These are phyloP conservation scores for Panaeolus papilionaceus DNA, from an alignment of 768 basidiomycete species.

Conservation along the genomic window DNA sequence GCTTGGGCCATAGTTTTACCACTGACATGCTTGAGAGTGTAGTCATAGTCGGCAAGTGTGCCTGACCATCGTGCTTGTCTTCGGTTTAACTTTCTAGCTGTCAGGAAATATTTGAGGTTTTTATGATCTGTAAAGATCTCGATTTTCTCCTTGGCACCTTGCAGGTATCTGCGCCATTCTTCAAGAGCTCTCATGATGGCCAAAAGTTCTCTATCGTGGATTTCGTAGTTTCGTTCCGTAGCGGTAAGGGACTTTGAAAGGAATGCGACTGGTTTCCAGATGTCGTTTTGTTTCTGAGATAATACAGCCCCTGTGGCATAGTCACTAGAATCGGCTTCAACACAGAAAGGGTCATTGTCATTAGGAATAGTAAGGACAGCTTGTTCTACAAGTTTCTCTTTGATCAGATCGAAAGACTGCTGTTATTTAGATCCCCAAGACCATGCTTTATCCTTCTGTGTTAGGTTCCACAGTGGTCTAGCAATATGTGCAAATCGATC, in stretches of 20 bases:
- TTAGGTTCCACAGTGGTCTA: slow-evolving; percentile 25
- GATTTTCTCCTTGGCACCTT: slow-evolving; percentile 28
- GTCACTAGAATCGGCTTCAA: slow-evolving; percentile 41
- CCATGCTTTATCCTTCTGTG: slow-evolving; percentile 25
- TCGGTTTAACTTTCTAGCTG: slow-evolving; percentile 42
- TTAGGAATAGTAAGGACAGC: slow-evolving; percentile 28
- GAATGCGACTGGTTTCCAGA: slow-evolving; percentile 46
- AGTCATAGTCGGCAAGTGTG: slow-evolving; percentile 42
- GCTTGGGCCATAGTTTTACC: slow-evolving; percentile 30
- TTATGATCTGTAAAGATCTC: slow-evolving; percentile 43
- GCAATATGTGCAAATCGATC: slow-evolving; percentile 34
- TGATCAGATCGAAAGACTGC: slow-evolving; percentile 32
- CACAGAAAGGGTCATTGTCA: background rate
- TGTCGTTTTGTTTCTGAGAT: slow-evolving; percentile 30
- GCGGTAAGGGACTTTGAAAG: slow-evolving; percentile 36
- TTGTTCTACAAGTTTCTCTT: slow-evolving; percentile 25
- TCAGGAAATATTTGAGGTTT: slow-evolving; percentile 49
- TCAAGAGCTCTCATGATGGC: slow-evolving; percentile 46
- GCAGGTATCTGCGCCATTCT: slow-evolving; percentile 33
- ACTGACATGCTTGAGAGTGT: slow-evolving; percentile 35
- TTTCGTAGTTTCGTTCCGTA: slow-evolving; percentile 51
- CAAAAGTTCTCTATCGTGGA: slow-evolving; percentile 27
- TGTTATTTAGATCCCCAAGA: slow-evolving; percentile 24
- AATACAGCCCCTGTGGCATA: slow-evolving; percentile 47
- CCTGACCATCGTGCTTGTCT: slow-evolving; percentile 51